Base-by-base conservation (phyloP, 2,329 filamentous ascomycete species). In the Arthrobotrys sinensis region DNA sequence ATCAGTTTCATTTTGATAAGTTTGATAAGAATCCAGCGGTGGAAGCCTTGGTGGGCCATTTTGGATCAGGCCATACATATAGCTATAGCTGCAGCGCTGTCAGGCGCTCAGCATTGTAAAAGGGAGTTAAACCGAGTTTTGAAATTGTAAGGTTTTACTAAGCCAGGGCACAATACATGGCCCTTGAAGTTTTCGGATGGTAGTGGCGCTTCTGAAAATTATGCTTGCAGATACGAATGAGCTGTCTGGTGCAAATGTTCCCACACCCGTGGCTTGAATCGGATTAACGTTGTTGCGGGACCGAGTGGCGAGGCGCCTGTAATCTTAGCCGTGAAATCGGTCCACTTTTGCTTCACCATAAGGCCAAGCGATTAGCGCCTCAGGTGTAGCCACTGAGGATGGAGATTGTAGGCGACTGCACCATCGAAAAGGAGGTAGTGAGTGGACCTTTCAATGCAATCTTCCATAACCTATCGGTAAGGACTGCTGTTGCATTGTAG, bases 241-340 rank as follows among this genome's bases (percentile, higher is more conserved):
- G 12, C 10, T 45, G 28, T 11, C 21, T 45, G 5, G 14, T 50
- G 21, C 10, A 32, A 53, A 36, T 1, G 34, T 65, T 65, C 53
- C 24, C 66, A 68, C 66, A 52, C 21, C 69, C 46, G 57, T 69
- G 72, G 65, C 72, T 76, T 63, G 65, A 76, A 69, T 57, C 72
- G 72, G 72, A 76, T 76, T 70, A 76, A 65, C 16, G 65, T 76
- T 76, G 28, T 65, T 76, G 65, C 72, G 72, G 50, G 52, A 36
- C 46, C 57, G 46, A 48, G 62, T 62, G 67, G 50, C 36, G 45
- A 73, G 60, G 19, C 63, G 50, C 63, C 70, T 63, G 70, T 21
- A 75, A 67, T 66, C 36, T 73, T 50, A 67, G 14, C 34, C n/a
- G 4, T 50, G 28, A 69, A 36, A 45, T 63, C 6, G 57, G 38